Evolutionary conservation across 2,329 filamentous ascomycete genomes (phyloP), one percentile per base, ranked within the genome.

Genomic region (Sclerotinia sclerotiorum): DNA sequence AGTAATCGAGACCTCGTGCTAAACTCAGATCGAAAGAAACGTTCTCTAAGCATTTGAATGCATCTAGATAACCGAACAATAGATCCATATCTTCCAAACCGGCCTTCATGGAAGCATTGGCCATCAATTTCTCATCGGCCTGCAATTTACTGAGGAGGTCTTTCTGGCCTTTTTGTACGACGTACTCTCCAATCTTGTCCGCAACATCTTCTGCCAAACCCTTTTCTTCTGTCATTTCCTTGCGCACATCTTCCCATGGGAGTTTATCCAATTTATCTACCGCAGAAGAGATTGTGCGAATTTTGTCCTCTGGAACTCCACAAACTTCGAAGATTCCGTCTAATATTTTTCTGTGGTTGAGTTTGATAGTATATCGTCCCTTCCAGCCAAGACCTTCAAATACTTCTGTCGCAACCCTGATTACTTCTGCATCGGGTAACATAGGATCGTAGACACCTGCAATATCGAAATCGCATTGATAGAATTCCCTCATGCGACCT

Each of bases 391-490:
- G 83, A 60, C 86, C 87, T 73, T 94, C 87, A 76, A 97, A 97
- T 52, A 97, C 90, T 78, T 97, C 93, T 74, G 87, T 88, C 62
- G 92, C 87, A 73, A 97, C 93, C 69, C 90, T 86, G 74, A 98
- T 81, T 69, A 97, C 90, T 81, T 97, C 94, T 49, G 93, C 91
- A 77, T 97, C 94, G 68, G 94, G 92, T 35, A 97, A 85, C 93
- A 97, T 97, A 66, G 92, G 81, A 78, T 97, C 94, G 81, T 93
- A 96, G 54, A 82, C 83, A 70, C 94, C 93, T 17, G 94, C 94
- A 80, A 97, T 94, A 78, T 97, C 94, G 77, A 97, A 96, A 81
- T 98, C 94, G 82, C 94, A 97, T 80, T 97, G 94, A 82, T 96
- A 97, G 80, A 97, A 97, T 81, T 97, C 94, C 76, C 94, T 87